These are phyloP conservation scores for Colletotrichum australisinense DNA, from an alignment of 2,329 filamentous ascomycete genomes.

Conservation along the genomic window DNA sequence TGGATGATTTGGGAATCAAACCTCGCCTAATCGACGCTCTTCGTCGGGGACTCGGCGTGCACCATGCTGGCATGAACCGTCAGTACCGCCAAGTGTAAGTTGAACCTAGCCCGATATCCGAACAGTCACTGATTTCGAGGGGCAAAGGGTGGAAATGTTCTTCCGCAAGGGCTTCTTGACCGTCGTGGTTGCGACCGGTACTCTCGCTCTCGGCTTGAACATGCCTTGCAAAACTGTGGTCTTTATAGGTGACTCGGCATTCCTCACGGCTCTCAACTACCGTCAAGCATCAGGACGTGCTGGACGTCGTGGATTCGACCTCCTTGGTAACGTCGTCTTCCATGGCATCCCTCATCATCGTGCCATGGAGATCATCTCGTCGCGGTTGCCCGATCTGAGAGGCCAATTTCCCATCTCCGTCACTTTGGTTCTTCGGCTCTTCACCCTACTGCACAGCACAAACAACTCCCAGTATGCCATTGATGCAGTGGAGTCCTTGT, in stretches of 20 bases:
- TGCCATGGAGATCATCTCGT: slow-evolving; percentile 77
- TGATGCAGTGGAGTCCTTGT: slow-evolving; percentile 71
- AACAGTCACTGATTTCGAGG: not conserved
- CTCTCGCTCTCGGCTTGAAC: slow-evolving; percentile 82
- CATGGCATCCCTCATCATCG: slow-evolving; percentile 71
- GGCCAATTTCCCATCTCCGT: slow-evolving; percentile 85
- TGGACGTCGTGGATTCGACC: slow-evolving; percentile 82
- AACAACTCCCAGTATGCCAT: slow-evolving; percentile 71
- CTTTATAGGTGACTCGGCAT: slow-evolving; percentile 79
- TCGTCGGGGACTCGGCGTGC: slow-evolving; percentile 77
- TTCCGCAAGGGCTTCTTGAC: slow-evolving; percentile 79
- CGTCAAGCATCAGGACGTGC: slow-evolving; percentile 82
- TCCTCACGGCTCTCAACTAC: slow-evolving; percentile 80
- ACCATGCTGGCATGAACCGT: slow-evolving; percentile 84
- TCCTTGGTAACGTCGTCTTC: slow-evolving; percentile 86
- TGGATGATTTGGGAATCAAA: slow-evolving; percentile 62
- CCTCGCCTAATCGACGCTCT: slow-evolving; percentile 70
- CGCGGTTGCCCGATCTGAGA: slow-evolving; percentile 77
- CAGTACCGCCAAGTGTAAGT: slow-evolving; percentile 75
- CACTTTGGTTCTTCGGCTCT: slow-evolving; percentile 75
- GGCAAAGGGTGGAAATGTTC: slow-evolving; percentile 72
- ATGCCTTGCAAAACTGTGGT: slow-evolving; percentile 88
- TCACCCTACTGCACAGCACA: slow-evolving; percentile 75
- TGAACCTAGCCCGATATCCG: slow-evolving; percentile 26
- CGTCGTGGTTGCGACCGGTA: slow-evolving; percentile 81